A percentile compares a stretch with the other conserved stretches of the same genome.
These are phyloP conservation scores for Limonium bicolor DNA, from an alignment of 148 eudicot genomes.

Conservation along the genomic window DNA sequence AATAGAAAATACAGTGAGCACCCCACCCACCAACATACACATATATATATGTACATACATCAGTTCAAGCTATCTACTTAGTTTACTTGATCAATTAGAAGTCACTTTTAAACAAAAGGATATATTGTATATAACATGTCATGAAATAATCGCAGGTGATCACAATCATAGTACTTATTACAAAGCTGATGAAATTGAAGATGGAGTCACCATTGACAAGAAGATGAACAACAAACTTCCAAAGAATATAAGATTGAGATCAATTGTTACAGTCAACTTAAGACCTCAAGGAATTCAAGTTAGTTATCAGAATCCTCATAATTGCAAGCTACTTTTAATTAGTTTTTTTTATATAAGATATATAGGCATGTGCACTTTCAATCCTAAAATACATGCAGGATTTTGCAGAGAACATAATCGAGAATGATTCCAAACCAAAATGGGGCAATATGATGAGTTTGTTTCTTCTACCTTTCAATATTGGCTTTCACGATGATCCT, in stretches of 20 bases:
- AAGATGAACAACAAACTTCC: slow-evolving; percentile 18
- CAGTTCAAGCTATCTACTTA: too few species aligned
- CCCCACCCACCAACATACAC: too few species aligned
- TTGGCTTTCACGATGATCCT: slow-evolving; percentile 28
- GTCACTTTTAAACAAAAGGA: too few species aligned
- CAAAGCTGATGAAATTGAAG: background rate
- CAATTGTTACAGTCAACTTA: slow-evolving; percentile 30
- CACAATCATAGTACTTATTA: background rate
- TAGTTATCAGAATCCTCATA: background rate
- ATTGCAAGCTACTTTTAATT: too few species aligned
- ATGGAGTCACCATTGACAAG: too few species aligned
- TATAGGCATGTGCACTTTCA: too few species aligned
- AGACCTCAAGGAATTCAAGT: slow-evolving; percentile 46
- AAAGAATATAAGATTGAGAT: slow-evolving; percentile 24
- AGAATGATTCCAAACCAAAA: slow-evolving; percentile 28
- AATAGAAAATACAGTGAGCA: slow-evolving; percentile 14
- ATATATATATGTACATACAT: too few species aligned
- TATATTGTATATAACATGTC: background rate
- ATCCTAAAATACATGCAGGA: too few species aligned
- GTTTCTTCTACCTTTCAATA: slow-evolving; percentile 29
- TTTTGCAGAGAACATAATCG: slow-evolving; percentile 40
- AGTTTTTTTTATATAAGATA: too few species aligned
- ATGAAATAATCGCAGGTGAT: background rate
- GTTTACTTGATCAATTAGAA: too few species aligned
- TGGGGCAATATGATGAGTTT: slow-evolving; percentile 48